phyloP scores from a whole-genome alignment of 1,284 basidiomycete genomes.

The Cutaneotrichosporon sp. region DNA sequence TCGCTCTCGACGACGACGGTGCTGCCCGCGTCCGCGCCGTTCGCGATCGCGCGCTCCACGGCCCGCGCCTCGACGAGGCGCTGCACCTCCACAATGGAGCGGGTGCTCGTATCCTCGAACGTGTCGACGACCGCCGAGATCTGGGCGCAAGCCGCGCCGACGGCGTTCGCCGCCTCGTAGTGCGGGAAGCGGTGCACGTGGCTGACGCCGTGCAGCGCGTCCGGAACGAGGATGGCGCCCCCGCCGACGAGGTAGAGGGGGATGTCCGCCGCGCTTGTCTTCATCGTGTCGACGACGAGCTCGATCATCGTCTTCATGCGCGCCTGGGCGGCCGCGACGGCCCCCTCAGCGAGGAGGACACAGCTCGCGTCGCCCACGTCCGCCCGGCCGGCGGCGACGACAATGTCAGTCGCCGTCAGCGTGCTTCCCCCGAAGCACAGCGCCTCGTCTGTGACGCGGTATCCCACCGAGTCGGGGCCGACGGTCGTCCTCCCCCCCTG shows the following conservation, averaged over 20 bases:
- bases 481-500: slow-evolving; percentile 53
- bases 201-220: slow-evolving; percentile 56
- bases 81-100: slow-evolving; percentile 37
- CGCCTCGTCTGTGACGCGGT: slow-evolving; percentile 58
- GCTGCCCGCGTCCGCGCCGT: slow-evolving; percentile 56
- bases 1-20: slow-evolving; percentile 59
- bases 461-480: slow-evolving; percentile 63
- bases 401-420: slow-evolving; percentile 61
- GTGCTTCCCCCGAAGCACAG: slow-evolving; percentile 59
- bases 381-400: slow-evolving; percentile 53
- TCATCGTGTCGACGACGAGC: slow-evolving; percentile 60
- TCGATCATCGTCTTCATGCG: slow-evolving; percentile 60
- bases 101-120: slow-evolving; percentile 34
- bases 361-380: slow-evolving; percentile 53
- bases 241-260: slow-evolving; percentile 44
- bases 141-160: slow-evolving; percentile 55
- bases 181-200: slow-evolving; percentile 59
- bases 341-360: slow-evolving; percentile 45
- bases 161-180: slow-evolving; percentile 62
- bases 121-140: slow-evolving; percentile 44
- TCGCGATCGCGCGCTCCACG: slow-evolving; percentile 56
- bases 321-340: slow-evolving; percentile 46
- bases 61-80: slow-evolving; percentile 55
- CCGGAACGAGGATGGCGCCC: slow-evolving; percentile 49
- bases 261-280: slow-evolving; percentile 59